Percentiles rank a stretch among this genome's conserved stretches.
phyloP scores from a whole-genome alignment of 495 filamentous ascomycete species.

The Echria macrotheca region DNA sequence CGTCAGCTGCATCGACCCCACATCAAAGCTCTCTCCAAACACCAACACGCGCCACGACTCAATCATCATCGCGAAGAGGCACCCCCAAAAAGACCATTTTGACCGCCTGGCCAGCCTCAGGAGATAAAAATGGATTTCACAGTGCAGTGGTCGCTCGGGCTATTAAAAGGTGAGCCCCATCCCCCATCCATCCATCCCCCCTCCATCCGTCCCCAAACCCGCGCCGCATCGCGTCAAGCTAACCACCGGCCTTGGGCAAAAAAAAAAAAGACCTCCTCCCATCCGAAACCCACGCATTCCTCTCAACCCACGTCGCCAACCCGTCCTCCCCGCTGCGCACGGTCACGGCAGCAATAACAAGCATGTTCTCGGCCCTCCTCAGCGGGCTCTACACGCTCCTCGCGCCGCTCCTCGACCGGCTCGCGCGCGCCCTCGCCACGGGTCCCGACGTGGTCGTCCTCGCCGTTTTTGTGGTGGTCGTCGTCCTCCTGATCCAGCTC shows the following conservation, averaged over 20 bases:
- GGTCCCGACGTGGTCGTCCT: constrained; percentile 58
- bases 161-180: not conserved
- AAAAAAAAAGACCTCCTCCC: not conserved
- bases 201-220: not conserved
- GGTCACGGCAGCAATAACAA: not conserved
- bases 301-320: not conserved
- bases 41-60: no score
- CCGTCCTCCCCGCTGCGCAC: constrained; percentile 21
- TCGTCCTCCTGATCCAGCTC: constrained; percentile 56
- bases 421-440: constrained; percentile 29
- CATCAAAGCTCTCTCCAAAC: no score
- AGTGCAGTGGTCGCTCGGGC: not conserved
- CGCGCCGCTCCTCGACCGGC: constrained; percentile 44
- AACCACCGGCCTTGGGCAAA: no score
- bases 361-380: constrained; percentile 1
- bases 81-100: not conserved
- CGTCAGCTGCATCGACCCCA: no score
- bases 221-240: not conserved
- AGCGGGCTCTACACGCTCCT: constrained; percentile 26
- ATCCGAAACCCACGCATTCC: no score
- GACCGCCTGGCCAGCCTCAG: no score
- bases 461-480: constrained; percentile 48
- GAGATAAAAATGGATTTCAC: not conserved
- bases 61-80: not conserved
- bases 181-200: not conserved